A percentile compares a stretch with the other conserved stretches of the same genome.
These are phyloP conservation scores for Exserohilum turcica DNA, from an alignment of 2,329 filamentous ascomycete genomes.

Conservation along the genomic window DNA sequence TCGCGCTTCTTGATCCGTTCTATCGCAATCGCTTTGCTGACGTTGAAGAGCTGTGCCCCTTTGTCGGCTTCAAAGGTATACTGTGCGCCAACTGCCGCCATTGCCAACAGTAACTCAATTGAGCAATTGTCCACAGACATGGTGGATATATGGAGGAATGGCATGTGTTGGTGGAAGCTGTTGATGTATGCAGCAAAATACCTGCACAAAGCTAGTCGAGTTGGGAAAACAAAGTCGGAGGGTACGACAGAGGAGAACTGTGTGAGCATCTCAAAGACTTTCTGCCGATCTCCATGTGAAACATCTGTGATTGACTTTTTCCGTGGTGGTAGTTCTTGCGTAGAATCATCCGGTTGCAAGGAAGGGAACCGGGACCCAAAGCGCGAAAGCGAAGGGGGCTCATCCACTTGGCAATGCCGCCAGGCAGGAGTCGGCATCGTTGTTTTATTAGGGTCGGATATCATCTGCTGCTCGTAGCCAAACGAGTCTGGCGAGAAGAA, in stretches of 20 bases:
- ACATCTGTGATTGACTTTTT: slow-evolving; percentile 41
- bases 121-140: slow-evolving; percentile 67
- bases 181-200: slow-evolving; percentile 73
- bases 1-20: slow-evolving; percentile 59
- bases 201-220: slow-evolving; percentile 69
- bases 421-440: slow-evolving; percentile 9
- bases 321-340: slow-evolving; percentile 12
- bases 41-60: slow-evolving; percentile 63
- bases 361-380: slow-evolving; percentile 50
- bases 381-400: slow-evolving; percentile 42
- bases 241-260: slow-evolving; percentile 67
- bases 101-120: slow-evolving; percentile 69
- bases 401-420: slow-evolving; percentile 30
- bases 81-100: slow-evolving; percentile 70
- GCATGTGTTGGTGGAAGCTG: slow-evolving; percentile 66
- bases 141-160: slow-evolving; percentile 71
- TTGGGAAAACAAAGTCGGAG: slow-evolving; percentile 69
- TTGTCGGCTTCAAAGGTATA: slow-evolving; percentile 61
- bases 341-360: slow-evolving; percentile 46
- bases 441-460: slow-evolving; percentile 16
- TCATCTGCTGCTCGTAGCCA: slow-evolving; percentile 35
- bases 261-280: slow-evolving; percentile 63
- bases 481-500: slow-evolving; percentile 51
- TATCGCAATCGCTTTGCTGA: slow-evolving; percentile 60
- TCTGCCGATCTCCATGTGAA: slow-evolving; percentile 42